Base-by-base conservation (phyloP, 257 asterid species). In the Solanum sejunctum region DNA sequence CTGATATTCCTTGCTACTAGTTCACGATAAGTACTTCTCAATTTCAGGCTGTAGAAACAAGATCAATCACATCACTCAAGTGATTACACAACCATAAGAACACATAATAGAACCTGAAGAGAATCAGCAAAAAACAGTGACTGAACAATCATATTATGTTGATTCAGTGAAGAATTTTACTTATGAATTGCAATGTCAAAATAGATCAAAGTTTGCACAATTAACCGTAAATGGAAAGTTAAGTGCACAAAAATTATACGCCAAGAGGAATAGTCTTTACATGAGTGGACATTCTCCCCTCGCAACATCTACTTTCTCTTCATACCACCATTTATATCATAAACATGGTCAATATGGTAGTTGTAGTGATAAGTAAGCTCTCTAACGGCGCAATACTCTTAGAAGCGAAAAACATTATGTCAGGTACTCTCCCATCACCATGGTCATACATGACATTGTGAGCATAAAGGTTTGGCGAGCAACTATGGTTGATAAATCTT, bases 371-470 rank as follows among this genome's bases (percentile, higher is more conserved):
- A 91, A 6, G 88, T 86, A 2, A 93, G 88, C 89, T 91, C 52
- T 83, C 85, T 58, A 88, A 3, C 7, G 97, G 91, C 28, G 88
- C 91, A 73, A 92, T 91, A 10, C 84, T 86, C 88, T 87, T 70
- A 72, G 89, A 51, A 54, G 94, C 94, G 79, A 91, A 93, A 28
- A 93, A 51, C 93, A 92, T 88, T 9, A 91, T 32, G 51, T 90
- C 95, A 6, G 97, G 93, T 81, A 89, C 28, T 64, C 81, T 87
- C 45, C 64, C 16, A 63, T 93, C 89, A 12, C 77, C 87, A 26
- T 92, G 90, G 77, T 91, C 91, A 51, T 86, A 93, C 32, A 91
- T 41, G 13, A 89, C 84, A 26, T 84, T 77, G 10, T 88, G 93
- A 36, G 86, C 93, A 67, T 60, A 85, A 13, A 93, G 89, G 77